Base-by-base conservation (phyloP, 1,284 basidiomycete species). In the Trichosporon inkin region DNA sequence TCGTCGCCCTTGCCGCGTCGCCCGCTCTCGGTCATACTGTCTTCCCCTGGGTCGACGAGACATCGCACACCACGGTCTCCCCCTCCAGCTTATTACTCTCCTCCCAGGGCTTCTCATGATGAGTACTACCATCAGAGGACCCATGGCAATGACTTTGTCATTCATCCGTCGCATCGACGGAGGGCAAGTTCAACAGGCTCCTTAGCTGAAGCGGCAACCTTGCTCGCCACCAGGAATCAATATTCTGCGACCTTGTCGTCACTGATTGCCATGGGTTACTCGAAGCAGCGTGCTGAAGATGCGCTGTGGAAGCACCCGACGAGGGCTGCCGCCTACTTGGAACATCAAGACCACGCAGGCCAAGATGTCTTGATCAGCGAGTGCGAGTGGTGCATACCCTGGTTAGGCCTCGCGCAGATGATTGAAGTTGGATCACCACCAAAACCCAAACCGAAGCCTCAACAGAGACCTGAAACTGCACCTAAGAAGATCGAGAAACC, bases 331-430 rank as follows among this genome's bases (percentile, higher is more conserved):
- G 44, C 44, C 16, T 49, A 49, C n/a, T 24, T 49, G 44, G 44
- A 49, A 49, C 44, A 49, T 49, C 44, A 49, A 19, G 44, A 49
- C 24, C 44, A 49, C n/a, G 44, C 44, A 11, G 24, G 44, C 2
- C 44, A 49, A 10, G 44, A 49, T 22, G n/a, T 49, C 16, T 49
- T 49, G 13, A 17, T 49, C 7, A 17, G 14, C 24, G 44, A 49
- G 16, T 49, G 44, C 44, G 44, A 49, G n/a, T 49, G 44, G 44
- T 49, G 44, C 24, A 49, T 49, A n/a, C 44, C 44, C 13, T 49
- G 44, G 44, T 28, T 49, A 49, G 44, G 44, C 8, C 24, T 49
- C 11, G 44, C 44, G 8, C 44, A 49, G 6, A 49, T 49, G 44
- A 49, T 49, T 8, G 44, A 49, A 49, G 44, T 49, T 14, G 44